Conservation (phyloP, 805 yeast species). For the Candida stauntonica region DNA sequence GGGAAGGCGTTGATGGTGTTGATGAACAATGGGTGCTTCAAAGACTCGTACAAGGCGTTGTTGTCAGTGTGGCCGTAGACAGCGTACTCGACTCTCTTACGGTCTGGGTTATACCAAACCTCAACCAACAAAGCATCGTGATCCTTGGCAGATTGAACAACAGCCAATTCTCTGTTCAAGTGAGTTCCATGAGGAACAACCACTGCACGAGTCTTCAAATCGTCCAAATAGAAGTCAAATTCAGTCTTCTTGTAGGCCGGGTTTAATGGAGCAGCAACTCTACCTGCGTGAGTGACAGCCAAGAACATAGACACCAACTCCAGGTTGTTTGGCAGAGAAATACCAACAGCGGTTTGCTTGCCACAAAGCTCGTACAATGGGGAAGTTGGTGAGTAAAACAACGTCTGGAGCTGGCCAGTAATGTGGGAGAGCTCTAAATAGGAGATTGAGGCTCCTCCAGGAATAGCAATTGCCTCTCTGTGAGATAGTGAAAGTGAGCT, state of each 20-base stretch:
- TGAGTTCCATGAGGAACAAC: slow-evolving; percentile 53
- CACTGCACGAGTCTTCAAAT: slow-evolving; percentile 52
- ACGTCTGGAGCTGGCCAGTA: slow-evolving; percentile 45
- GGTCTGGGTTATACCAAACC: slow-evolving; percentile 39
- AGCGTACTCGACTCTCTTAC: slow-evolving; percentile 40
- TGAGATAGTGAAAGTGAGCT: slow-evolving; percentile 34
- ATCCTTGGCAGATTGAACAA: slow-evolving; percentile 46
- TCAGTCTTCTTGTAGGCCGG: slow-evolving; percentile 57
- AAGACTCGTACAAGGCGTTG: slow-evolving; percentile 28
- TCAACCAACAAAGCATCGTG: slow-evolving; percentile 49
- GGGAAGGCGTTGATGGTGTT: slow-evolving; percentile 33
- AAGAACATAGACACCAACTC: slow-evolving; percentile 56
- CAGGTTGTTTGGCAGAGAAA: slow-evolving; percentile 55
- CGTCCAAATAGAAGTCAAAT: slow-evolving; percentile 60
- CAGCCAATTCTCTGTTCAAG: slow-evolving; percentile 32
- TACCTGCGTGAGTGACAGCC: slow-evolving; percentile 50
- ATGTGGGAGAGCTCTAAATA: slow-evolving; percentile 41
- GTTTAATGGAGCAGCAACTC: slow-evolving; percentile 67
- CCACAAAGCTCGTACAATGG: slow-evolving; percentile 34
- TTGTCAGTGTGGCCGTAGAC: slow-evolving; percentile 25
- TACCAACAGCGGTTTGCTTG: slow-evolving; percentile 47
- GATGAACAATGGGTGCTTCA: slow-evolving; percentile 27
- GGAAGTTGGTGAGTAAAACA: slow-evolving; percentile 38
- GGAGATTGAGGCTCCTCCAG: slow-evolving; percentile 42
- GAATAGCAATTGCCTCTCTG: slow-evolving; percentile 41